Conservation (phyloP, 2,329 filamentous ascomycete species). For the Blastomyces gilchristii region DNA sequence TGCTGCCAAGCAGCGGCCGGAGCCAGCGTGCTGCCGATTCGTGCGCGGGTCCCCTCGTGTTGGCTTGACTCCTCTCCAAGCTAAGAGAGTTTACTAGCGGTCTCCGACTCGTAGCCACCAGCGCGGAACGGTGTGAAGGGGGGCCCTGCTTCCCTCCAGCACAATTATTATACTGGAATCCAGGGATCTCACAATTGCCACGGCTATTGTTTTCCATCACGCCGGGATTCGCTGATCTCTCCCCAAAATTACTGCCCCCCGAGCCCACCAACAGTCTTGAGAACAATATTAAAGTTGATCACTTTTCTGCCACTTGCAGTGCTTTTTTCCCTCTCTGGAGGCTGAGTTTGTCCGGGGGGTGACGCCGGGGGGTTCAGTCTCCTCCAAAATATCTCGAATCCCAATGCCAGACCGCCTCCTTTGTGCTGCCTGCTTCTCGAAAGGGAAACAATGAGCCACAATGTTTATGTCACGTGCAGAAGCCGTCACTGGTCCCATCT, state of each 20-base stretch:
- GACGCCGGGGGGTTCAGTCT: not conserved
- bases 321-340: not conserved
- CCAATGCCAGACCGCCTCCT: not conserved
- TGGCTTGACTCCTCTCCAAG: no score
- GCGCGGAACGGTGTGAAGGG: not conserved
- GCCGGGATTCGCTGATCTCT: not conserved
- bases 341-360: not conserved
- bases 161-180: not conserved
- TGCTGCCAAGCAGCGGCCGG: not conserved
- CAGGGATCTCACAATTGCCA: not conserved
- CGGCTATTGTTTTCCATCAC: conserved; percentile 4
- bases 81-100: not conserved
- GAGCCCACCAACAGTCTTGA: not conserved
- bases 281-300: not conserved
- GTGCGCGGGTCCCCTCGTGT: not conserved
- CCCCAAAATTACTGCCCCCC: not conserved
- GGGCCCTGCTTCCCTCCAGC: not conserved
- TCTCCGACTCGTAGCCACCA: not conserved
- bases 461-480: not conserved
- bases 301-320: not conserved
- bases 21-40: not conserved
- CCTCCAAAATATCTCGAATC: not conserved
- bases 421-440: not conserved
- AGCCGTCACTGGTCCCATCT: not conserved
- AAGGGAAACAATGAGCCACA: not conserved